Conservation (phyloP, 257 asterid genomes). For the Jasminum sambac region DNA sequence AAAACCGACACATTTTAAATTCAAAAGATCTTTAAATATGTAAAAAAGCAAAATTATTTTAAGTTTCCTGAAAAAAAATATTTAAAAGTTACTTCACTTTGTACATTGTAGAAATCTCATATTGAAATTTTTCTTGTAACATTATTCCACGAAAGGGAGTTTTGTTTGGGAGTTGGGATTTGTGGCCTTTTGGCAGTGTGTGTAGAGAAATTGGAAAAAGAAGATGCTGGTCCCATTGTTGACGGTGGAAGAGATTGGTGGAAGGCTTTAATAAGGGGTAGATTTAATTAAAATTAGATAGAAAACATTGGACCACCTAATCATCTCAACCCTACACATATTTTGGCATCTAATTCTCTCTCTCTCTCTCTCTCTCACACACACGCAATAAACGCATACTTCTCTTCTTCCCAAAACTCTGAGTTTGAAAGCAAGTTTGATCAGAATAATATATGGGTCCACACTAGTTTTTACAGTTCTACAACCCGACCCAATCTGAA, state of each 20-base stretch:
- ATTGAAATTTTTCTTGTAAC: neutral
- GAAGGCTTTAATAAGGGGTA: conserved; percentile 48
- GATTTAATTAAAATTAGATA: conserved; percentile 78
- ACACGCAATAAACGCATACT: neutral
- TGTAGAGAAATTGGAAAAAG: neutral
- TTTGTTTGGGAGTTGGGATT: neutral
- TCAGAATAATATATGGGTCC: conserved; percentile 42
- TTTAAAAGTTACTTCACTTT: neutral
- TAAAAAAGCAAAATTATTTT: conserved; percentile 3
- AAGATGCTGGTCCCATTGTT: conserved; percentile 61
- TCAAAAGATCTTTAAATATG: neutral
- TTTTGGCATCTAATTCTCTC: conserved; percentile 55
- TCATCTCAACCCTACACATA: conserved; percentile 52
- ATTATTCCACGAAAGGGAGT: neutral
- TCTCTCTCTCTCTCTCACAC: conserved; percentile 18
- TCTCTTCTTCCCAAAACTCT: conserved; percentile 2
- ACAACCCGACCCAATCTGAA: conserved; percentile 44
- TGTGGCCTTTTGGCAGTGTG: neutral
- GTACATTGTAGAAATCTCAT: neutral
- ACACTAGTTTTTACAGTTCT: conserved; percentile 27
- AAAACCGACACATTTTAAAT: no score
- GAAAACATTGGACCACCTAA: conserved; percentile 87
- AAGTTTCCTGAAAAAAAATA: neutral
- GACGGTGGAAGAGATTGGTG: conserved; percentile 39
- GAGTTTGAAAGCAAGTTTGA: conserved; percentile 35